Percentiles rank a stretch among this genome's conserved stretches.
These are phyloP conservation scores for Orbilia javanica DNA, from an alignment of 2,329 filamentous ascomycete species.

Conservation along the genomic window DNA sequence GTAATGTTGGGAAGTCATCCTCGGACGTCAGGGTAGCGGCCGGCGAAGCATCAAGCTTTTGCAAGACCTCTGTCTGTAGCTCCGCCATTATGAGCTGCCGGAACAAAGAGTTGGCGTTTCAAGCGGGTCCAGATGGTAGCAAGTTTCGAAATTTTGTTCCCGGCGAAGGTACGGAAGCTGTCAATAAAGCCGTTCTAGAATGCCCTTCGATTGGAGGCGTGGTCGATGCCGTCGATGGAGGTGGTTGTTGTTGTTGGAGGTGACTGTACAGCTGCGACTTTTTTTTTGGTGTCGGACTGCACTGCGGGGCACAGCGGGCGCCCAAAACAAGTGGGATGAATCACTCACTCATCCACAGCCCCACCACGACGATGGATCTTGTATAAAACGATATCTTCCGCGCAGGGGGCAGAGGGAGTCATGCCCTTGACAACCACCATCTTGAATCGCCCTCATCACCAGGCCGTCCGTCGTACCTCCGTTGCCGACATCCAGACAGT, in stretches of 20 bases:
- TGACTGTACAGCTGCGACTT: conserved; percentile 12
- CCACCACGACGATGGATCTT: background rate
- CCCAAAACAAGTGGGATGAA: conserved; percentile 47
- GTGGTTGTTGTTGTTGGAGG: background rate
- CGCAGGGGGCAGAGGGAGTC: background rate
- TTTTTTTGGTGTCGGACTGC: conserved; percentile 34
- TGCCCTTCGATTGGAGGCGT: background rate
- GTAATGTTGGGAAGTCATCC: conserved; percentile 76
- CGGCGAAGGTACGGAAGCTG: background rate
- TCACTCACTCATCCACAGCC: too few species aligned
- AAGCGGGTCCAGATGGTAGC: background rate
- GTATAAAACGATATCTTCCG: background rate
- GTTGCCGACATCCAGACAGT: background rate
- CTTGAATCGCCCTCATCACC: background rate
- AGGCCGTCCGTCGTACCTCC: background rate
- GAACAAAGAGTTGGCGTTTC: conserved; percentile 19
- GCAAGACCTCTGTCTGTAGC: conserved; percentile 75
- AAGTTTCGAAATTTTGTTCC: conserved; percentile 27
- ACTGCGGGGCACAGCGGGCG: conserved; percentile 48
- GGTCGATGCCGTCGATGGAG: conserved; percentile 26
- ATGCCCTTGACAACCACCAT: background rate
- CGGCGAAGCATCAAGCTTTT: conserved; percentile 72
- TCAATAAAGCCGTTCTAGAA: background rate
- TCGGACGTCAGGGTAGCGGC: conserved; percentile 75
- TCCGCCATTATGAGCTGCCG: conserved; percentile 65